Evolutionary conservation across 176 grass and related monocot genomes (phyloP).

Genomic region (Oryza australiensis): DNA sequence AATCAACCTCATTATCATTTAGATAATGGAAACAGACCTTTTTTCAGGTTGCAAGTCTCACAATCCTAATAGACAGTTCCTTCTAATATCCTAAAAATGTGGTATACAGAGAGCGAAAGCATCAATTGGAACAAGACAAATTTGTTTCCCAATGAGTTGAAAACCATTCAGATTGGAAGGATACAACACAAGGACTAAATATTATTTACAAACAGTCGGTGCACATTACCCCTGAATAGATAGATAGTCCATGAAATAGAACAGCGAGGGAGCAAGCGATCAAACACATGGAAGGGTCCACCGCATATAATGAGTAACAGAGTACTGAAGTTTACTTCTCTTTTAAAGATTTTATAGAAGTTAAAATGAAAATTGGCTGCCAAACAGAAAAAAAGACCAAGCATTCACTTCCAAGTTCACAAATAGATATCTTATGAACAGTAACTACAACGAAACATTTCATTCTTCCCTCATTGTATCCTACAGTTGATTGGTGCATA

Average conservation of each 20-base stretch:
- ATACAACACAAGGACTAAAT: not conserved
- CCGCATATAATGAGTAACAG: not conserved
- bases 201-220: not conserved
- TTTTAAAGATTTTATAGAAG: not conserved
- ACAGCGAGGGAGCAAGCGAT: not conserved
- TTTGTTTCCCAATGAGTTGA: not conserved
- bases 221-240: not conserved
- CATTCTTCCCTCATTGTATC: not conserved
- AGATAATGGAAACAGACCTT: not conserved
- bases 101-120: not conserved
- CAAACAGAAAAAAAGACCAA: not conserved
- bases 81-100: constrained; percentile 4
- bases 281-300: not conserved
- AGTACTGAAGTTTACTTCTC: not conserved
- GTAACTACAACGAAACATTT: not conserved
- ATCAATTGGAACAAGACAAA: not conserved
- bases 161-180: not conserved
- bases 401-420: not conserved
- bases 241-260: not conserved
- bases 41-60: not conserved
- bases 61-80: not conserved
- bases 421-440: not conserved
- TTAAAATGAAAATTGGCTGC: not conserved
- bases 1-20: not conserved
- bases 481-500: not conserved